These are phyloP conservation scores for Lodderomyces parapsilosis DNA, from an alignment of 1,139 yeast genomes.

Conservation along the genomic window DNA sequence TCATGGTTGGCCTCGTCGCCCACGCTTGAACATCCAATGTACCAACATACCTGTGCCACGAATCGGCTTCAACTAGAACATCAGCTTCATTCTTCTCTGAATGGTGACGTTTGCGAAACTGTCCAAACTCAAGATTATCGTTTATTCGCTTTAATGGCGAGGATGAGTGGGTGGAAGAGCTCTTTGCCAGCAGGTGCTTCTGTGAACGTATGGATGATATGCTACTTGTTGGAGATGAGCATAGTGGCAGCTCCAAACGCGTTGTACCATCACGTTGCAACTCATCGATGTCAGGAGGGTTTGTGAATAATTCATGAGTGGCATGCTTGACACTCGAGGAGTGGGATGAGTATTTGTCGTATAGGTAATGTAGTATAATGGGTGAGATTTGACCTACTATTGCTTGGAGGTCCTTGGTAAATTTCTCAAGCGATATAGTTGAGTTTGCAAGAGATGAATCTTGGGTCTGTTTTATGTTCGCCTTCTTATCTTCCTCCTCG, in stretches of 20 bases:
- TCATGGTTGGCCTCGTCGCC: slow-evolving; percentile 76
- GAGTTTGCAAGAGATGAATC: not conserved
- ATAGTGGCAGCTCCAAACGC: slow-evolving; percentile 7
- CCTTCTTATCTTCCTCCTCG: slow-evolving; percentile 10
- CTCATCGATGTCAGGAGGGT: slow-evolving; percentile 14
- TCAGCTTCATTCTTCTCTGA: slow-evolving; percentile 15
- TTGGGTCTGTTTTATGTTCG: not conserved
- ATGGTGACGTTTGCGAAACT: slow-evolving; percentile 17
- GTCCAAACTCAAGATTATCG: slow-evolving; percentile 3
- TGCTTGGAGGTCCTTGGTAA: slow-evolving; percentile 20
- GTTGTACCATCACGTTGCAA: slow-evolving; percentile 4
- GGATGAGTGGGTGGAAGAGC: not conserved
- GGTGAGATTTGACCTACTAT: slow-evolving; percentile 23
- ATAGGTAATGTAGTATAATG: slow-evolving; percentile 19
- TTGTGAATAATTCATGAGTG: slow-evolving; percentile 26
- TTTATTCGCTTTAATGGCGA: slow-evolving; percentile 4
- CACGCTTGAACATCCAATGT: slow-evolving; percentile 72
- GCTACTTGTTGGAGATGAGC: not conserved
- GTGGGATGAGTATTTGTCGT: slow-evolving; percentile 21
- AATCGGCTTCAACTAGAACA: slow-evolving; percentile 8
- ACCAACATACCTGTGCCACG: slow-evolving; percentile 55
- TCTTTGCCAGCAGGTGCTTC: not conserved
- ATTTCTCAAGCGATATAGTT: slow-evolving; percentile 15
- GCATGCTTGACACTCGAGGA: slow-evolving; percentile 29
- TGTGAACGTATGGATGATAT: not conserved